Evolutionary conservation across 2,329 filamentous ascomycete species (phyloP), one percentile per base, ranked within the genome.

Genomic region (Sporothrix luriei): DNA sequence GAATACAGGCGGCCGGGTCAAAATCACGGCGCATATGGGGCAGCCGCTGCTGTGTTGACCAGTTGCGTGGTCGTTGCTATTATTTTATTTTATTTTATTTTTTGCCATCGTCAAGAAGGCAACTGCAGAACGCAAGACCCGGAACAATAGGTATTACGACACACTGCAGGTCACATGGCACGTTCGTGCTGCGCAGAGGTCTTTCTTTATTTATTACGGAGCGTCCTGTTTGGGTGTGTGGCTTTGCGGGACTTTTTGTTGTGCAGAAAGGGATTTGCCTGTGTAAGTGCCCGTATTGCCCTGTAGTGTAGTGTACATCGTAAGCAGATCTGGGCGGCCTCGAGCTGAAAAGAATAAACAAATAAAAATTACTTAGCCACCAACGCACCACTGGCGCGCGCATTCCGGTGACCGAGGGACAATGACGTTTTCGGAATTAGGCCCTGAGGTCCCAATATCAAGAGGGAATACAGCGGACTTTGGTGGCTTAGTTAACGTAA

Each of bases 361-460:
- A 52, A 9, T 38, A 16, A 10, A 4, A 52, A 9, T 38, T 9
- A 10, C 7, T 59, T 59, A 59, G 54, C 54, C 29, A 59, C 54
- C 54, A 33, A 19, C 33, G 29, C 54, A 40, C 26, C 5, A 19
- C 54, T 29, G 24, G 29, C 24, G 13, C 55, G 55, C 57, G 38
- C 26, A 46, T 46, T 62, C 38, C 57, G 57, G 57, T n/a, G 57
- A 62, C 57, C 21, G 21, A 62, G 57, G 55, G 55, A 40, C 55
- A 59, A 13, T 19, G 33, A 43, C 55, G 55, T 40, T 33, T 61
- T 21, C 10, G 9, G 6, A 33, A 33, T 33, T 33, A 33, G 33
- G 33, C 33, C 33, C 33, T 11, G 26, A 13, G 3, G 14, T 24
- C 11, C 24, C n/a, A 33, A 51, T 11, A 14, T 29, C n/a, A 11